Percentiles rank a stretch among this genome's conserved stretches.
Conservation (phyloP, 176 grass and related monocot species). For the Guadua angustifolia region DNA sequence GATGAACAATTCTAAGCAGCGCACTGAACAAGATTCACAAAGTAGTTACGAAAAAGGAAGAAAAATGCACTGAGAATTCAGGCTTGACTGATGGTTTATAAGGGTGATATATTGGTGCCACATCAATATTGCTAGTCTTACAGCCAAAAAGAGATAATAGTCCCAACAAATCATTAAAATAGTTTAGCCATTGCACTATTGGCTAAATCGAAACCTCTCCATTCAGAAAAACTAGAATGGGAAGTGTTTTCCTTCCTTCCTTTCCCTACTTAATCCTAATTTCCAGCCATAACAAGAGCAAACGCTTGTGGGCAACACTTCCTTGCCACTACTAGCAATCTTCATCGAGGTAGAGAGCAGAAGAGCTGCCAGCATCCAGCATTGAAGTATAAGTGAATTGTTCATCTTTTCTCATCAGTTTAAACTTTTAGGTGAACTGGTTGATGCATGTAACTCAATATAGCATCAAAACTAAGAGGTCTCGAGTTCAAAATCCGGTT, state of each 20-base stretch:
- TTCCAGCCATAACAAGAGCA: not conserved
- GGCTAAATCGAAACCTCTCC: constrained; percentile 32
- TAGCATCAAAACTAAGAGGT: too few species aligned
- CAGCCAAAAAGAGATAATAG: constrained; percentile 25
- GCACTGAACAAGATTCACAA: not conserved
- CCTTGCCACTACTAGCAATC: constrained; percentile 27
- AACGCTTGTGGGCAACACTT: constrained; percentile 27
- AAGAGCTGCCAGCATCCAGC: constrained; percentile 31
- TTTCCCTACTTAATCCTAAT: not conserved
- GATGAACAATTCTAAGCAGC: not conserved
- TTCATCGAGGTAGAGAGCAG: not conserved
- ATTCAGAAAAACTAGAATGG: constrained; percentile 57
- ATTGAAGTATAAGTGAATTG: too few species aligned
- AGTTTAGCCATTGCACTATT: constrained; percentile 25
- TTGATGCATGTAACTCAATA: too few species aligned
- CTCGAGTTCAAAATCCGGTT: too few species aligned
- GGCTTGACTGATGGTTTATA: not conserved
- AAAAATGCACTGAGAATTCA: not conserved
- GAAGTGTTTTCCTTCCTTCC: constrained; percentile 28
- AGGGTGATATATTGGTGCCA: constrained; percentile 42
- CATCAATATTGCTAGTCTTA: constrained; percentile 23
- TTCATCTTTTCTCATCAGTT: too few species aligned
- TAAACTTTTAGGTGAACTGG: too few species aligned
- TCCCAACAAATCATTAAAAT: constrained; percentile 44
- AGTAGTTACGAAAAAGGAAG: not conserved